Evolutionary conservation across 179 eudicot genomes (phyloP).

Genomic region (Spinacia oleracea): DNA sequence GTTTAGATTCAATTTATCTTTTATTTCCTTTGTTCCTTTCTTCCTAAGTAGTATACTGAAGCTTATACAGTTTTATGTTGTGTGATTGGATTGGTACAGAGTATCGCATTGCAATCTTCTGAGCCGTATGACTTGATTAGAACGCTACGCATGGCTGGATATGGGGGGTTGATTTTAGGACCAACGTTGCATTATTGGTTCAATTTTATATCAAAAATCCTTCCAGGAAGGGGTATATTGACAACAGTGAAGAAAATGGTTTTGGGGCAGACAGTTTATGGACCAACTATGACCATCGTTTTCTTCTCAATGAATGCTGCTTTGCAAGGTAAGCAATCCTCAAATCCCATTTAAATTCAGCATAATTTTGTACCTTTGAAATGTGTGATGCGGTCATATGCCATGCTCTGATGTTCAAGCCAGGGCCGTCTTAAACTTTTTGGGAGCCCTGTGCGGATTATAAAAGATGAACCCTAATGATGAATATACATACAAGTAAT

Average conservation of each 20-base stretch:
- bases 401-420: neutral
- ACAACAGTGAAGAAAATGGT: slow-evolving; percentile 74
- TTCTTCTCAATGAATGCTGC: slow-evolving; percentile 91
- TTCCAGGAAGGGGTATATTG: slow-evolving; percentile 65
- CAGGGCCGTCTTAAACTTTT: no score
- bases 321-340: slow-evolving; percentile 56
- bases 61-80: neutral
- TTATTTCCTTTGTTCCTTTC: neutral
- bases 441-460: no score
- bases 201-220: slow-evolving; percentile 59
- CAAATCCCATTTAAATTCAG: neutral
- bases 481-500: no score
- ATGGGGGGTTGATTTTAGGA: slow-evolving; percentile 74
- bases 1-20: neutral
- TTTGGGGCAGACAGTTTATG: slow-evolving; percentile 72
- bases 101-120: slow-evolving; percentile 45
- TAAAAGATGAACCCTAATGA: no score
- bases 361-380: neutral
- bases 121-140: slow-evolving; percentile 64
- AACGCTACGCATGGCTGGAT: slow-evolving; percentile 82
- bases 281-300: slow-evolving; percentile 68
- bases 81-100: slow-evolving; percentile 39
- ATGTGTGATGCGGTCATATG: neutral
- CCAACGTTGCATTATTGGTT: slow-evolving; percentile 91
- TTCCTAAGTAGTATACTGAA: neutral